Evolutionary conservation across 257 asterid genomes (phyloP).

Genomic region (Datura wrightii): DNA sequence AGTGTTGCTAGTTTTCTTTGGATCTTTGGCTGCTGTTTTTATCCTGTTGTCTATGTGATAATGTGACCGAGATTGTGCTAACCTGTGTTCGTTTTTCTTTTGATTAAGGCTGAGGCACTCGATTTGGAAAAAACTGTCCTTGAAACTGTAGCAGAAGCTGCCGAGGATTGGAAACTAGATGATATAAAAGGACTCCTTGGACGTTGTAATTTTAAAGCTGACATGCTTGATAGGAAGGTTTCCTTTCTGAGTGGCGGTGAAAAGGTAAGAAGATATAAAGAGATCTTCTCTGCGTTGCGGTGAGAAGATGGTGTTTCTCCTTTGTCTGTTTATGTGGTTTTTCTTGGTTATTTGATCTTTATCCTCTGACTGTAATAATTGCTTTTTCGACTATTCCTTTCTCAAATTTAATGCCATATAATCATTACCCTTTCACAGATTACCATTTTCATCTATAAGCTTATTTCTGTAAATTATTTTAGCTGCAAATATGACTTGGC

Average conservation of each 20-base stretch:
- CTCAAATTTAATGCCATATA: background rate
- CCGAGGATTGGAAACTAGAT: slow-evolving; percentile 94
- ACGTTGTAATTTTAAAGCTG: slow-evolving; percentile 87
- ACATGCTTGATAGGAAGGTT: slow-evolving; percentile 91
- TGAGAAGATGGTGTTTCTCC: background rate
- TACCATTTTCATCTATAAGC: background rate
- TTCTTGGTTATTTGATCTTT: background rate
- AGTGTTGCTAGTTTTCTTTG: background rate
- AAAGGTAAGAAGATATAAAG: slow-evolving; percentile 59
- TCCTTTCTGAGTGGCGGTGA: slow-evolving; percentile 97
- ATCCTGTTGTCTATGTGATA: background rate
- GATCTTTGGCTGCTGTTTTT: background rate
- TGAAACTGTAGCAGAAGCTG: slow-evolving; percentile 94
- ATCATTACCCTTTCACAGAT: background rate
- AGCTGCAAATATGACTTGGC: background rate
- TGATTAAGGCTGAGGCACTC: slow-evolving; percentile 93
- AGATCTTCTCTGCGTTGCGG: background rate
- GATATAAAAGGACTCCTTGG: slow-evolving; percentile 97
- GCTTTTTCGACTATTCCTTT: background rate
- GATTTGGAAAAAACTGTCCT: slow-evolving; percentile 71
- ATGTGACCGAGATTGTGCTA: slow-evolving; percentile 13
- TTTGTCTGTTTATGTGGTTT: background rate
- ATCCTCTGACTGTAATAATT: background rate
- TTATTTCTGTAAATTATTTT: background rate
- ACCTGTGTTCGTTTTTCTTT: slow-evolving; percentile 10